Evolutionary conservation across 1,284 basidiomycete genomes (phyloP).

Genomic region (Bjerkandera adusta): DNA sequence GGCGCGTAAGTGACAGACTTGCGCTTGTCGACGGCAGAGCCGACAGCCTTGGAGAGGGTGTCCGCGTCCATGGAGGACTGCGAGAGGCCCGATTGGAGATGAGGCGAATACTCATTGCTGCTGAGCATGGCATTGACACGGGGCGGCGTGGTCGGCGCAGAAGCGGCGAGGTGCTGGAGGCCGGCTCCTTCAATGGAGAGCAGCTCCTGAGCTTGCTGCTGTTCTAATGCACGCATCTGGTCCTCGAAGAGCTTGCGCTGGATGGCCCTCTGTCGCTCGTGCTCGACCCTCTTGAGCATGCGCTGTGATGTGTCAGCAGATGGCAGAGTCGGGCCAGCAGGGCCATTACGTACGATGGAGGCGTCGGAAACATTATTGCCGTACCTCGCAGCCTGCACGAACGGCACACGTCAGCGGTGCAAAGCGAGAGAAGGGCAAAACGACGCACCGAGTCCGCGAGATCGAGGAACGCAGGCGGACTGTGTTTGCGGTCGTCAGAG

Average conservation of each 20-base stretch:
- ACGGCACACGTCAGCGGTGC: slow-evolving; percentile 6
- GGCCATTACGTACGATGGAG: slow-evolving; percentile 61
- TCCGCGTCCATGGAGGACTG: slow-evolving; percentile 56
- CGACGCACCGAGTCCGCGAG: slow-evolving; percentile 81
- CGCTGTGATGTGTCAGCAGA: slow-evolving; percentile 47
- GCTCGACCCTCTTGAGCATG: slow-evolving; percentile 86
- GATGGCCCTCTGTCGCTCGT: slow-evolving; percentile 81
- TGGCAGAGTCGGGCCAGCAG: slow-evolving; percentile 14
- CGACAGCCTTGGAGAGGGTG: slow-evolving; percentile 61
- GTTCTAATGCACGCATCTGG: slow-evolving; percentile 89
- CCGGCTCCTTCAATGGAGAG: slow-evolving; percentile 59
- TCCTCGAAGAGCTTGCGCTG: slow-evolving; percentile 92
- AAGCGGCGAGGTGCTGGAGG: slow-evolving; percentile 69
- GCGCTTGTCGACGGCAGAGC: slow-evolving; percentile 69
- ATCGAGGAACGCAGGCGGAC: slow-evolving; percentile 86
- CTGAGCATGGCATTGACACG: slow-evolving; percentile 63
- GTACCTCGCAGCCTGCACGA: slow-evolving; percentile 67
- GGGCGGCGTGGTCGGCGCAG: slow-evolving; percentile 81
- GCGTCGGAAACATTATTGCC: slow-evolving; percentile 82
- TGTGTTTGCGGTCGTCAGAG: slow-evolving; percentile 73
- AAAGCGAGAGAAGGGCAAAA: background rate
- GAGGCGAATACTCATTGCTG: slow-evolving; percentile 41
- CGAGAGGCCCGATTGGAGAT: slow-evolving; percentile 41
- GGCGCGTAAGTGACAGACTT: slow-evolving; percentile 85
- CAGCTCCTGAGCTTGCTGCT: slow-evolving; percentile 85